Conservation (phyloP, 495 filamentous ascomycete genomes). For the Delitschia confertaspora region DNA sequence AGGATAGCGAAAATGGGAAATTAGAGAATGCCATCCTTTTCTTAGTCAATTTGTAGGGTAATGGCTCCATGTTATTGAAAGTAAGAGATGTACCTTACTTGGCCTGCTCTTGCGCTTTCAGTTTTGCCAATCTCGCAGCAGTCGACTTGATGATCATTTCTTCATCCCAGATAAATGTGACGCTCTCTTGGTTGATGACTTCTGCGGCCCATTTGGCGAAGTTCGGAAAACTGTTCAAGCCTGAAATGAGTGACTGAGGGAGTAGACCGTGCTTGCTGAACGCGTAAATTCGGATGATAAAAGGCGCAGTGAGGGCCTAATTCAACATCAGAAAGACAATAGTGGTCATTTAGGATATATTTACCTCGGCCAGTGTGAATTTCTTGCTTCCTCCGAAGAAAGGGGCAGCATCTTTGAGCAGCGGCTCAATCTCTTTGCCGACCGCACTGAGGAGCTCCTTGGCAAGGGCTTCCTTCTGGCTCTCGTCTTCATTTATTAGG, state of each 20-base stretch:
- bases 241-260: slow-evolving; percentile 37
- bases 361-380: slow-evolving; percentile 70
- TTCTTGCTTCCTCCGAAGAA: slow-evolving; percentile 75
- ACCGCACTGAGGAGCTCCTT: slow-evolving; percentile 45
- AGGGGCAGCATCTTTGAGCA: slow-evolving; percentile 55
- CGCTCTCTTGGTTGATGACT: slow-evolving; percentile 54
- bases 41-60: too few species aligned
- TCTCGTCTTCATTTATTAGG: slow-evolving; percentile 34
- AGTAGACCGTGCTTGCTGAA: slow-evolving; percentile 47
- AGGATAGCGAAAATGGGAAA: background rate
- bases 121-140: slow-evolving; percentile 27
- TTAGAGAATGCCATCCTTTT: too few species aligned
- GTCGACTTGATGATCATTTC: slow-evolving; percentile 25
- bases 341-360: slow-evolving; percentile 10
- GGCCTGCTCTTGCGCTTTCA: slow-evolving; percentile 31
- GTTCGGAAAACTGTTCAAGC: slow-evolving; percentile 49
- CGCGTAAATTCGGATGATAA: slow-evolving; percentile 50
- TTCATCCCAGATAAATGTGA: slow-evolving; percentile 56
- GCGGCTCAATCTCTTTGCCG: slow-evolving; percentile 66
- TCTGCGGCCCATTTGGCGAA: slow-evolving; percentile 61
- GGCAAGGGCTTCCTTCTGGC: slow-evolving; percentile 35
- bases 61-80: too few species aligned
- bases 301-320: slow-evolving; percentile 58
- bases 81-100: slow-evolving; percentile 22
- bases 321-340: background rate